These are phyloP conservation scores for Candida ovalis DNA, from an alignment of 805 yeast genomes.

Conservation along the genomic window DNA sequence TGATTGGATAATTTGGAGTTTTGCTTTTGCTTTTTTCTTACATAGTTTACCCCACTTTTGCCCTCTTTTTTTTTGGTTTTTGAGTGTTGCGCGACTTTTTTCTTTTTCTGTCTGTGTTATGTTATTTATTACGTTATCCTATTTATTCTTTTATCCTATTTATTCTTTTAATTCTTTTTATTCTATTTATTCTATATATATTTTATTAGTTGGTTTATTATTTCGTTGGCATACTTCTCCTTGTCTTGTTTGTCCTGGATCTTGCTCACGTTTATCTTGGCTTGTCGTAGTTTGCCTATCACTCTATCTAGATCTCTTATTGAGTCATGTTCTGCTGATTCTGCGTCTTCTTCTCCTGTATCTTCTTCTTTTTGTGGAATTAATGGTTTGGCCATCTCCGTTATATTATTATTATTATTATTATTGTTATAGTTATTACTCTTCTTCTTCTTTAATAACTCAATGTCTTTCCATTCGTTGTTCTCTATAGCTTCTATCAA, in stretches of 20 bases:
- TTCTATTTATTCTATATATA: conserved; percentile 23
- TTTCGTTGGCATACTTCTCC: conserved; percentile 33
- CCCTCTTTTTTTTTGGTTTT: background rate
- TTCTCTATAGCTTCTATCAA: conserved; percentile 38
- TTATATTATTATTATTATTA: conserved; percentile 1
- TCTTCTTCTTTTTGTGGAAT: background rate
- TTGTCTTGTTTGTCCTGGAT: conserved; percentile 25
- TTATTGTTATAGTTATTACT: background rate
- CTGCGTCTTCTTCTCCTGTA: too few species aligned
- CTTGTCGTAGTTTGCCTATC: conserved; percentile 33
- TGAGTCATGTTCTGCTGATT: background rate
- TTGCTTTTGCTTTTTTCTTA: too few species aligned
- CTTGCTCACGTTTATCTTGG: conserved; percentile 30
- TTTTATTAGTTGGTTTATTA: conserved; percentile 38
- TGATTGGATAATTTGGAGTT: too few species aligned
- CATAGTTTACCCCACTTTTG: conserved; percentile 1
- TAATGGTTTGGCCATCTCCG: background rate
- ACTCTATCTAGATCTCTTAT: conserved; percentile 30
- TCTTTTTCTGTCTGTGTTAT: too few species aligned
- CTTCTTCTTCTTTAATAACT: conserved; percentile 1
- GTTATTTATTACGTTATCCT: too few species aligned
- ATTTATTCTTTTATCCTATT: too few species aligned
- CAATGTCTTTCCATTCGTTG: conserved; percentile 40
- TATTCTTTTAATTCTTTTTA: too few species aligned
- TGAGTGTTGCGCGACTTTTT: background rate